Evolutionary conservation across 83 land plant genomes (phyloP).

Genomic region (Picea mariana): DNA sequence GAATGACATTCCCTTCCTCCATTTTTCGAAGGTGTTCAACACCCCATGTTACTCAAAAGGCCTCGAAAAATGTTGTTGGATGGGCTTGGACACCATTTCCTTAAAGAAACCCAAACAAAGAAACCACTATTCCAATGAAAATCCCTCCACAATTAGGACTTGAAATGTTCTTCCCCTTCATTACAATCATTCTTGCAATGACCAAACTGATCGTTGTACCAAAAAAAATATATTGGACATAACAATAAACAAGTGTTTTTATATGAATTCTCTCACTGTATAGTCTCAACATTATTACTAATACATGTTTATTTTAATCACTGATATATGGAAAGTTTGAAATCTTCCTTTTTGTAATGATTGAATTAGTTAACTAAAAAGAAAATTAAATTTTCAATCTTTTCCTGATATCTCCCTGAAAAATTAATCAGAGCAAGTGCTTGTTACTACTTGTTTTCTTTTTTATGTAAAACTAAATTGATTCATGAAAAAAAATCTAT

Average conservation of each 20-base stretch:
- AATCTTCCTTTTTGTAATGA: too few species aligned
- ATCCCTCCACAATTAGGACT: too few species aligned
- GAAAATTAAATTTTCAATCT: too few species aligned
- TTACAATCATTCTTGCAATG: background rate
- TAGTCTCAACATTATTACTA: background rate
- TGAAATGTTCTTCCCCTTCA: background rate
- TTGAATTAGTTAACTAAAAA: too few species aligned
- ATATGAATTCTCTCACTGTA: background rate
- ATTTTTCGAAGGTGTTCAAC: constrained; percentile 39
- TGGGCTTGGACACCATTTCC: constrained; percentile 13
- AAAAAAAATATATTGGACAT: background rate
- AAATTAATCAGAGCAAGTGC: too few species aligned
- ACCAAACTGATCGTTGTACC: background rate
- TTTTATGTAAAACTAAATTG: too few species aligned
- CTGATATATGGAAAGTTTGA: too few species aligned
- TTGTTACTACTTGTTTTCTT: too few species aligned
- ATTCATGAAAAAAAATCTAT: too few species aligned
- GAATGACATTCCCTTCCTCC: constrained; percentile 24
- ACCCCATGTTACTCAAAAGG: constrained; percentile 54
- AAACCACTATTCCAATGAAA: background rate
- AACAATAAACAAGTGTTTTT: background rate
- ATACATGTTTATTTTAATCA: too few species aligned
- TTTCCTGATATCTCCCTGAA: too few species aligned
- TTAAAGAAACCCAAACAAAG: background rate
- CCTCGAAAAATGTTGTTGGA: constrained; percentile 45